phyloP scores from a whole-genome alignment of 495 filamentous ascomycete genomes.

The Eremomyces bilateralis region DNA sequence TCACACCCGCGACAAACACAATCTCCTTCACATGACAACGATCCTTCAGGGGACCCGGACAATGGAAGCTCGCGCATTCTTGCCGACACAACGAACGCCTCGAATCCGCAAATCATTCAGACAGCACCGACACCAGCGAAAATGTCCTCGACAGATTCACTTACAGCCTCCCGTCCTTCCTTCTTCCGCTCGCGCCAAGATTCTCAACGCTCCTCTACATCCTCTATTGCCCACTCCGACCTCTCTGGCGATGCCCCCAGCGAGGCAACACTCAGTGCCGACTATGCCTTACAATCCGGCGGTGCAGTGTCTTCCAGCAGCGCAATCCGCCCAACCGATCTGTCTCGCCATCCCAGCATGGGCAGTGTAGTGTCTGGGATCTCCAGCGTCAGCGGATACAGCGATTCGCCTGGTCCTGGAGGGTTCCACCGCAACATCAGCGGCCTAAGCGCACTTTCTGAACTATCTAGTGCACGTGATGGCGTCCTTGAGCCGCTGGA shows the following conservation, averaged over 20 bases:
- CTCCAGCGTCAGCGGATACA: constrained; percentile 44
- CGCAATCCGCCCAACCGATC: constrained; percentile 27
- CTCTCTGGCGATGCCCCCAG: constrained; percentile 35
- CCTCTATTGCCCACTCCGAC: constrained; percentile 41
- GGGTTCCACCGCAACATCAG: constrained; percentile 16
- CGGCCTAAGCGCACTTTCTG: not conserved
- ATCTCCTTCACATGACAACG: too few relatives aligned
- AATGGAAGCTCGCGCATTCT: constrained; percentile 12
- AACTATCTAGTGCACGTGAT: not conserved
- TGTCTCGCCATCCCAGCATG: constrained; percentile 67
- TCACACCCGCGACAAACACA: too few relatives aligned
- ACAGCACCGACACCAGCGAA: constrained; percentile 1
- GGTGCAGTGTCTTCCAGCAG: constrained; percentile 43
- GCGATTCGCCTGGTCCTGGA: constrained; percentile 25
- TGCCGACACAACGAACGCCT: constrained; percentile 2
- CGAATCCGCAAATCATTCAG: not conserved
- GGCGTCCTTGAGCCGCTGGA: constrained; percentile 30
- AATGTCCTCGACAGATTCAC: constrained; percentile 1
- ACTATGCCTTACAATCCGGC: constrained; percentile 70
- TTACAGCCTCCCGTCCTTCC: constrained; percentile 35
- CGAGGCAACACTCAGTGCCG: constrained; percentile 54
- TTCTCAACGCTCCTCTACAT: constrained; percentile 59
- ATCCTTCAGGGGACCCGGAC: constrained; percentile 16
- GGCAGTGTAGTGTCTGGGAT: constrained; percentile 90
- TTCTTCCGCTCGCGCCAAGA: constrained; percentile 51